These are phyloP conservation scores for Cystobasidium slooffiae DNA, from an alignment of 1,284 basidiomycete species.

Conservation along the genomic window DNA sequence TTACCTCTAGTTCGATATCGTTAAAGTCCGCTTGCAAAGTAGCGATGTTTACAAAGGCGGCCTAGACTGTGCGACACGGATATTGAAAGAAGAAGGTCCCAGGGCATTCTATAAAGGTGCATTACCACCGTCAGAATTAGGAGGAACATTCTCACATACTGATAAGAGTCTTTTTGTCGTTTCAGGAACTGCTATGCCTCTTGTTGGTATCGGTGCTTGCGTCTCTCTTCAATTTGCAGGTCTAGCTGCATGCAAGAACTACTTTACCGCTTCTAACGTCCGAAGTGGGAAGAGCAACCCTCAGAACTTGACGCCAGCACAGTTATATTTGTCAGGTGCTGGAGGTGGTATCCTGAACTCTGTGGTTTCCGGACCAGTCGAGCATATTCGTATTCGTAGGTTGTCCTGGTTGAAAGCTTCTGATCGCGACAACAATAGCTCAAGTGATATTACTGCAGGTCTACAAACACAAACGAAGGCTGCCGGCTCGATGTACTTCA, in stretches of 20 bases:
- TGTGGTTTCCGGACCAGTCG: slow-evolving; percentile 91
- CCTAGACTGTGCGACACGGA: slow-evolving; percentile 82
- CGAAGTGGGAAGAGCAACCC: slow-evolving; percentile 68
- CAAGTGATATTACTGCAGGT: not conserved
- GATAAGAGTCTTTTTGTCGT: not conserved
- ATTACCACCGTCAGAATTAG: not conserved
- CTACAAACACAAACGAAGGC: slow-evolving; percentile 78
- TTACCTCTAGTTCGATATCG: slow-evolving; percentile 82
- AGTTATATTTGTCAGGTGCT: slow-evolving; percentile 79
- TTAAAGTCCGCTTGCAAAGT: slow-evolving; percentile 95
- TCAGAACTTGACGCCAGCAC: slow-evolving; percentile 64
- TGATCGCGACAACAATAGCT: not conserved
- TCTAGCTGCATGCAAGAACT: slow-evolving; percentile 86
- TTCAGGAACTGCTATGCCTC: slow-evolving; percentile 84
- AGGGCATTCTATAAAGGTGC: slow-evolving; percentile 89
- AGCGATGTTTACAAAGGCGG: slow-evolving; percentile 86
- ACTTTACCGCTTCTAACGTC: slow-evolving; percentile 64
- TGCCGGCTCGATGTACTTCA: slow-evolving; percentile 65
- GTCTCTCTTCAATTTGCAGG: slow-evolving; percentile 97
- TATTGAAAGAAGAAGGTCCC: slow-evolving; percentile 88
- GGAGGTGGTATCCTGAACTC: slow-evolving; percentile 88
- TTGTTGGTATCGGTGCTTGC: slow-evolving; percentile 91
- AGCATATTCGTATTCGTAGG: slow-evolving; percentile 90
- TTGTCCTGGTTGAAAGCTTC: slow-evolving; percentile 60
- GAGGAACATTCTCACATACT: not conserved